Evolutionary conservation across 2,329 filamentous ascomycete species (phyloP), one percentile per base, ranked within the genome.

Genomic region (Fusarium napiforme): DNA sequence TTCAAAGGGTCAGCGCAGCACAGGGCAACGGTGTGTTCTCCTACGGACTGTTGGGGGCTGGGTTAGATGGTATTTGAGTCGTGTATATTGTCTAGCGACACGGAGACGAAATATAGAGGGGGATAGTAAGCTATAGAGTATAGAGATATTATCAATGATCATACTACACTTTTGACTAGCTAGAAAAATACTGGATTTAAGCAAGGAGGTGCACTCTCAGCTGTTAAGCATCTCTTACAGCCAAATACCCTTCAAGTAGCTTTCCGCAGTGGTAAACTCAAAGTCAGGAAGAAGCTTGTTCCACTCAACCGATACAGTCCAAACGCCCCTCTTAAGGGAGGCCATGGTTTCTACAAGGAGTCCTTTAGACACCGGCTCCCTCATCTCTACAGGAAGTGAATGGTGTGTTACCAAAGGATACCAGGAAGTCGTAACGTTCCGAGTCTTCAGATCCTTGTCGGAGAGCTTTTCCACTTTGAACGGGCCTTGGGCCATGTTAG

Each of bases 11-110:
- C 1, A 9, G 16, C 16, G 34, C 18, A 36, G 9, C 18, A 8
- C 34, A 36, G 4, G 16, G 34, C 3, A 18, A 18, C 8, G 8
- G 16, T 9, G 1, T 36, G 34, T 7, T 16, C 3, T 1, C 7
- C 4, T 16, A 18, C 5, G 34, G 34, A 23, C 9, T 37, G 3
- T 18, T 37, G 0, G 36, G 36, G 9, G 3, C 16, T 8, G 9
- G 16, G 0, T 18, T 18, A 5, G 1, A 36, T 36, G 34, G 16
- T 4, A 9, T 36, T 36, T 5, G 36, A 37, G 4, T 3, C 34
- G 4, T 16, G 3, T 9, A 18, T 18, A 18, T 8, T 9, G 3
- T 36, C 34, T 36, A 8, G 16, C 9, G 8, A 36, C 15, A 9
- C 16, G 34, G 7, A 16, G 34, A 4, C 15, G 2, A 16, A 15